phyloP scores from a whole-genome alignment of 2,329 filamentous ascomycete genomes.

The Microcyclospora tardicrescens region DNA sequence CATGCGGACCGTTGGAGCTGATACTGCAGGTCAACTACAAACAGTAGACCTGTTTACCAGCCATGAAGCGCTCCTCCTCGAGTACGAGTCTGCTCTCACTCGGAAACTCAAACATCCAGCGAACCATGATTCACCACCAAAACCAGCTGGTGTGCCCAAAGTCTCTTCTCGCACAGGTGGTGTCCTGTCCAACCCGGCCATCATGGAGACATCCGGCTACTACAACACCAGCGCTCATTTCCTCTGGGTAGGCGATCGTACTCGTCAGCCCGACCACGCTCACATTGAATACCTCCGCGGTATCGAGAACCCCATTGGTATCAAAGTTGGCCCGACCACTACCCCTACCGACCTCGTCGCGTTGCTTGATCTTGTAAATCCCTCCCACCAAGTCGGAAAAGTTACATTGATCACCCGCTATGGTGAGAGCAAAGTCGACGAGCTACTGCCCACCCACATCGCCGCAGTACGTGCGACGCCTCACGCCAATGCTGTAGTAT shows the following conservation, averaged over 20 bases:
- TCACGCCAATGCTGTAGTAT: conserved; percentile 54
- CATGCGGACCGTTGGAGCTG: conserved; percentile 85
- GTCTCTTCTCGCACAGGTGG: conserved; percentile 12
- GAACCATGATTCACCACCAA: conserved; percentile 24
- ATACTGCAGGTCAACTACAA: conserved; percentile 69
- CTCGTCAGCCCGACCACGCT: conserved; percentile 79
- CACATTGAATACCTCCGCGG: conserved; percentile 98
- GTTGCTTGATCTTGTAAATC: conserved; percentile 78
- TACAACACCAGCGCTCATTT: conserved; percentile 96
- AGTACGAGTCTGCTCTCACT: conserved; percentile 86
- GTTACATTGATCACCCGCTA: conserved; percentile 95
- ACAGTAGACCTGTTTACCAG: conserved; percentile 92
- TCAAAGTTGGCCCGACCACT: conserved; percentile 90
- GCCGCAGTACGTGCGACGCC: conserved; percentile 71
- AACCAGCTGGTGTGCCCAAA: conserved; percentile 5
- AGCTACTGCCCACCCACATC: conserved; percentile 73
- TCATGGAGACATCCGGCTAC: conserved; percentile 45
- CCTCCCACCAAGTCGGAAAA: conserved; percentile 69
- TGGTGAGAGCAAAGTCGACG: conserved; percentile 62
- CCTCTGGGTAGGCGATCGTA: conserved; percentile 96
- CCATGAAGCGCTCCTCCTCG: conserved; percentile 84
- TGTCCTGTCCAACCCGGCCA: conserved; percentile 7
- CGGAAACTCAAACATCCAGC: conserved; percentile 56
- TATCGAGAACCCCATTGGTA: conserved; percentile 86
- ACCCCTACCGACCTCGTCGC: conserved; percentile 59